These are phyloP conservation scores for Mucor indicus DNA, from an alignment of 371 early-diverging fungal genomes.

Conservation along the genomic window DNA sequence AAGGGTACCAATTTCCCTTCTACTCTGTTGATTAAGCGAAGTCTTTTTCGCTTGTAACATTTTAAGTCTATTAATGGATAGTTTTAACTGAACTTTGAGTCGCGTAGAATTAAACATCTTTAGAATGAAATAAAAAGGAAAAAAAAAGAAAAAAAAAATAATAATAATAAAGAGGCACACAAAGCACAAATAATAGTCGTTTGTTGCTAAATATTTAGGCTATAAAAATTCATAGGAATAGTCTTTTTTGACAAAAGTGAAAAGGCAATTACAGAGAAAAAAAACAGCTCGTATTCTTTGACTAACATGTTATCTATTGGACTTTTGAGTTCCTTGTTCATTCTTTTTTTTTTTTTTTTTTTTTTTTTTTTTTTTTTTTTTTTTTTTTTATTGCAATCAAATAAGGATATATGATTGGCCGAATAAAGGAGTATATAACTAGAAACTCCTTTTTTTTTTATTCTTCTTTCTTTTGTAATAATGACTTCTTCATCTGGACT, in stretches of 20 bases:
- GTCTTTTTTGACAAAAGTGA: too few species aligned
- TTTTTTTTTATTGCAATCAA: neutral
- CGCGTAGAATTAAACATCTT: slow-evolving; percentile 58
- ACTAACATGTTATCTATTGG: too few species aligned
- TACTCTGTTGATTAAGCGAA: slow-evolving; percentile 67
- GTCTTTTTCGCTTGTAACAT: slow-evolving; percentile 87
- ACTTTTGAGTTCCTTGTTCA: too few species aligned
- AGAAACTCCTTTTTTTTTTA: too few species aligned
- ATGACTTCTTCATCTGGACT: neutral
- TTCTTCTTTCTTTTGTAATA: neutral
- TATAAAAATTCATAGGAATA: too few species aligned
- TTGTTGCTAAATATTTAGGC: too few species aligned
- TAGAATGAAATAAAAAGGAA: neutral
- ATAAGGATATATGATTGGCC: neutral
- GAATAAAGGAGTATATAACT: too few species aligned
- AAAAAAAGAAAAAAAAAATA: neutral
- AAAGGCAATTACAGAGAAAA: too few species aligned
- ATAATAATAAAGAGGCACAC: too few species aligned
- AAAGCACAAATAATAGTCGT: too few species aligned
- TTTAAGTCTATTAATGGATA: slow-evolving; percentile 82
- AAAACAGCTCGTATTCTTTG: too few species aligned
- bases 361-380: neutral
- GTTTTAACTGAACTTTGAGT: slow-evolving; percentile 85
- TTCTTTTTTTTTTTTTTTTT: neutral
- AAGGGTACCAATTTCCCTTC: slow-evolving; percentile 81